phyloP scores from a whole-genome alignment of 2,329 filamentous ascomycete genomes.

The Leptographium flavum region DNA sequence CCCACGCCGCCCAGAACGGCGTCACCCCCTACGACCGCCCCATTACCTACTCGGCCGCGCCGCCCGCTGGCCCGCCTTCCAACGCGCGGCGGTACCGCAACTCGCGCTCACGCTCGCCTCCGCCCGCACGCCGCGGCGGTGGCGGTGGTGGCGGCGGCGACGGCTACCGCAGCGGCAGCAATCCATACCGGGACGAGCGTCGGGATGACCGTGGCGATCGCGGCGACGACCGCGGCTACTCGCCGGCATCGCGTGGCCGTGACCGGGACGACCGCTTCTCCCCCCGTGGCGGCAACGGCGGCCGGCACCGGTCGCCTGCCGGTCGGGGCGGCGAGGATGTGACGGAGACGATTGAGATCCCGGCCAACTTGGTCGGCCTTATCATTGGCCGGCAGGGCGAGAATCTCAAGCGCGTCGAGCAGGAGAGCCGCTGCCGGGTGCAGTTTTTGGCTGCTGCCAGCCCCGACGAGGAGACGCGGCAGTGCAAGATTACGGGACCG shows the following conservation, averaged over 20 bases:
- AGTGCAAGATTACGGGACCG: conserved; percentile 74
- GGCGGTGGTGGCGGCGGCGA: no score
- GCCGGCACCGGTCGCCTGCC: conserved; percentile 14
- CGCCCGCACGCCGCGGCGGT: conserved; percentile 45
- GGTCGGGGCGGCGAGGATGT: conserved; percentile 40
- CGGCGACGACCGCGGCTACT: conserved; percentile 16
- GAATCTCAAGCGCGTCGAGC: conserved; percentile 73
- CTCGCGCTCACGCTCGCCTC: conserved; percentile 60
- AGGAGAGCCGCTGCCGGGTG: conserved; percentile 68
- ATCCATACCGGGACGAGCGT: conserved; percentile 43
- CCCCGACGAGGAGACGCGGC: conserved; percentile 55
- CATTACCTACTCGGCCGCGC: conserved; percentile 27
- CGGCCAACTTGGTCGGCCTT: conserved; percentile 72
- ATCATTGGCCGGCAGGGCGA: conserved; percentile 87
- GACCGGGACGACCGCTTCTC: conserved; percentile 40
- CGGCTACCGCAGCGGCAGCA: conserved; percentile 20
- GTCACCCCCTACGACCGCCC: conserved; percentile 48
- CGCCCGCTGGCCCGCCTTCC: conserved; percentile 9
- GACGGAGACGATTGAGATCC: conserved; percentile 71
- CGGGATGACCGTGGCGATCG: conserved; percentile 34
- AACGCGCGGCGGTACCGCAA: conserved; percentile 42
- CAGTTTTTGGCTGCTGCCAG: conserved; percentile 74
- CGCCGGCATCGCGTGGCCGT: conserved; percentile 16
- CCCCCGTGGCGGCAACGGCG: conserved; percentile 33
- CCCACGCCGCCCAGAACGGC: conserved; percentile 67